Evolutionary conservation across 805 yeast species (phyloP), one percentile per base, ranked within the genome.

Genomic region (Candida mattraensis): DNA sequence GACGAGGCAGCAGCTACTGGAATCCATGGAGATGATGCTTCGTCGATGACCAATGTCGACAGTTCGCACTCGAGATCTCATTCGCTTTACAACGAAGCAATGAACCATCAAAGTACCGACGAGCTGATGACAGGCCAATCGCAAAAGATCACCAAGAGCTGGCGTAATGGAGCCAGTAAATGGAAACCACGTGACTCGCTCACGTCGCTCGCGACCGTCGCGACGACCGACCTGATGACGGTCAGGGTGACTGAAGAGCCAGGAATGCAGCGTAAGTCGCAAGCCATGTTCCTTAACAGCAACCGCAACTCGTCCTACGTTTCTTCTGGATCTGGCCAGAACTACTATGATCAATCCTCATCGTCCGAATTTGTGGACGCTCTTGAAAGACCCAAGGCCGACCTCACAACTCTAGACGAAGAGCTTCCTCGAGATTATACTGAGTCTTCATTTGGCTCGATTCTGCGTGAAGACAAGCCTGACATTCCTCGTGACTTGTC

Each of bases 201-300:
- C 37, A 74, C 73, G 24, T 85, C 96, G 0, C 52, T 83, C 39
- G 88, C 87, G 18, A 87, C 96, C 0, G 89, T 89, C 21, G 80
- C 89, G 20, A 87, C 96, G 1, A 86, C 82, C 33, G 91, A 87
- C 55, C 71, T 88, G 30, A 72, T 87, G 53, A 83, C 86, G 4
- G 87, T 88, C 24, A 74, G 87, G 51, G 67, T 87, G 26, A 87
- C 84, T 3, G 84, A 82, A 24, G 84, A 80, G 42, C 64, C 63
- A 19, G 58, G 59, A 24, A 53, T 70, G 18, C 63, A 63, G 24
- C 67, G 70, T 42, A 51, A 51, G 34, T 55, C 64, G 23, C 67
- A 61, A 42, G 28, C 56, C 37, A 40, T 52, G 34, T 47, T 54
- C 42, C 40, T 54, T 8, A 61, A 5, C 69, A 71, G 43, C 50